Base-by-base conservation (phyloP, 2,329 filamentous ascomycete species). In the Arthrinium phaeospermum region DNA sequence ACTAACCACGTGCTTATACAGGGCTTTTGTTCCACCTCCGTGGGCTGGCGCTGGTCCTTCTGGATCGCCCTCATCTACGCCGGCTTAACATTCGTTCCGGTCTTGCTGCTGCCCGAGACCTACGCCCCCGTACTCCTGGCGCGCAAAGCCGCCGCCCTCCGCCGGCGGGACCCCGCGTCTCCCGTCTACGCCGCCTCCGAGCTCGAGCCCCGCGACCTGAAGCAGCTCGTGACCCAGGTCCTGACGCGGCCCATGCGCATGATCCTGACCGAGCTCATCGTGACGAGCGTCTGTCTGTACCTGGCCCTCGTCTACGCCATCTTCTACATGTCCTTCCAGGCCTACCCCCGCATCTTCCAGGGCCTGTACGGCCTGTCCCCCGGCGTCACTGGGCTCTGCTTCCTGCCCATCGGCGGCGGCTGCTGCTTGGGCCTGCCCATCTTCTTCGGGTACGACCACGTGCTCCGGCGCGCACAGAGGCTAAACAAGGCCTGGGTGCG, bases 301-400 rank as follows among this genome's bases (percentile, higher is more conserved):
- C 85, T 95, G 14, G 90, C 93, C 46, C 85, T 95, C 41, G 87
- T 91, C 46, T 95, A 94, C 78, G 88, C 85, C 68, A 88, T 89
- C 75, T 89, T 89, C 78, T 89, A 89, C 85, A 93, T 95, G 82
- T 94, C 91, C 78, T 94, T 96, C 76, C 90, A 94, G 79, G 91
- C 92, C 2, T 95, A 92, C 79, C 91, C 91, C 1, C 86, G 91
- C 73, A 92, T 94, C 74, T 95, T 94, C 80, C 83, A 88, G 74
- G 79, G 82, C 34, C 79, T 91, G 4, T 94, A 94, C 80, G 83
- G 84, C 44, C 89, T 94, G 73, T 89, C 86, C 3, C 85, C 91
- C 0, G 91, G 92, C 27, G 85, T 90, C 41, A 88, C 90, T 45
- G 92, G 92, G 0, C 85, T 95, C 1, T 85, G 90, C 5, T 94